A percentile compares a stretch with the other conserved stretches of the same genome.
These are phyloP conservation scores for Diaporthe longicolla DNA, from an alignment of 2,329 filamentous ascomycete genomes.

Conservation along the genomic window DNA sequence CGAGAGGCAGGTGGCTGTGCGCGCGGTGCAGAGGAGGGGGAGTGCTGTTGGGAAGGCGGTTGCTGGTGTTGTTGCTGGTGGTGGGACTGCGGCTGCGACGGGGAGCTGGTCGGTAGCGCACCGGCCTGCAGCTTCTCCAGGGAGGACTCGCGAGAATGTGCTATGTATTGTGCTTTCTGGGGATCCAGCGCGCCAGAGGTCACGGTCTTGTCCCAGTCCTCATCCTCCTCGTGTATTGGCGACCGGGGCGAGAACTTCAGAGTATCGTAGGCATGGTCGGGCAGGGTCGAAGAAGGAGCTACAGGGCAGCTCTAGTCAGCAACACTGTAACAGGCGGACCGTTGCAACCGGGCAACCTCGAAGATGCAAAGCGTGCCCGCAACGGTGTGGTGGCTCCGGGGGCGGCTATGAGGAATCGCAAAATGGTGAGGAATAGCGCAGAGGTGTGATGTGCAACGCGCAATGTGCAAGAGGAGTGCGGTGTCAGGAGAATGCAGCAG, in stretches of 20 bases:
- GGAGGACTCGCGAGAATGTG: conserved; percentile 72
- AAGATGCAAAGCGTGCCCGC: background rate
- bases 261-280: conserved; percentile 67
- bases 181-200: conserved; percentile 61
- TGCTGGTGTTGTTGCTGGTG: conserved; percentile 38
- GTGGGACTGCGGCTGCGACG: conserved; percentile 45
- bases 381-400: background rate
- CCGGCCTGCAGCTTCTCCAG: conserved; percentile 65
- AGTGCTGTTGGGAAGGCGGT: conserved; percentile 42
- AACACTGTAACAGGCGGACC: conserved; percentile 14
- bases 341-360: background rate
- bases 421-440: background rate
- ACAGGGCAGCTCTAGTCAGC: conserved; percentile 44
- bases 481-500: conserved; percentile 34
- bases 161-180: conserved; percentile 55
- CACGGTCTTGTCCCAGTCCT: conserved; percentile 67
- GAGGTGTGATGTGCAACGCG: background rate
- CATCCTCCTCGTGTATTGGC: conserved; percentile 67
- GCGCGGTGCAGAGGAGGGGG: conserved; percentile 49
- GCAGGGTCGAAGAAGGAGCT: conserved; percentile 73
- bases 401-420: background rate
- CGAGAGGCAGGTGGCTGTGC: conserved; percentile 60
- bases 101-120: conserved; percentile 50
- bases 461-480: background rate
- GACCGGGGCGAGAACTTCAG: conserved; percentile 66